Evolutionary conservation across 306 rosid genomes (phyloP).

Genomic region (Albizia julibrissin): DNA sequence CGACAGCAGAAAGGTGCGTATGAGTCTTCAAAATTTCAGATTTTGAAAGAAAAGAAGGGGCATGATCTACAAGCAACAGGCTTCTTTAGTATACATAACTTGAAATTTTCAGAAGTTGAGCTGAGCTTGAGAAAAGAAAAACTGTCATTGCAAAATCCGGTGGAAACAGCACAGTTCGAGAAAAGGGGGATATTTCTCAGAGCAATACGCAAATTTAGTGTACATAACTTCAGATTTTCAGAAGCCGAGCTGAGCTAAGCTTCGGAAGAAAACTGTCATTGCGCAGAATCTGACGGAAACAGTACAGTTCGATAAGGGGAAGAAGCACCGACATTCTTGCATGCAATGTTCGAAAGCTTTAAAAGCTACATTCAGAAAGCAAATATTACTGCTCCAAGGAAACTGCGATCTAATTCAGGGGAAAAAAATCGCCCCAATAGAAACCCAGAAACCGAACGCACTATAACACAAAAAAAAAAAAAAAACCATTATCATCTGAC

Average conservation of each 20-base stretch:
- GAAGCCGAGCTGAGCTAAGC: background rate
- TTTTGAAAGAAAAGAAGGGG: background rate
- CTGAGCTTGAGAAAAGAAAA: background rate
- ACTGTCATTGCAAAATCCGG: constrained; percentile 6
- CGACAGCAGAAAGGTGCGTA: background rate
- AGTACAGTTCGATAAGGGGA: background rate
- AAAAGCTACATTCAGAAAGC: background rate
- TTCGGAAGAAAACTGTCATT: constrained; percentile 1
- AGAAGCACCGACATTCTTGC: constrained; percentile 45
- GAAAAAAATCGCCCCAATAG: background rate
- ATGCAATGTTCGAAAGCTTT: constrained; percentile 6
- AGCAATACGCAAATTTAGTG: background rate
- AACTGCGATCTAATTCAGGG: constrained; percentile 23
- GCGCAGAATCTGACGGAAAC: constrained; percentile 18
- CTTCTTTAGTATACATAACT: background rate
- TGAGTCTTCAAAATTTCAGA: background rate
- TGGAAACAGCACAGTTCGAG: background rate
- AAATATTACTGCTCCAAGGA: constrained; percentile 7
- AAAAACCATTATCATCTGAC: background rate
- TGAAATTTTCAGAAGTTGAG: background rate
- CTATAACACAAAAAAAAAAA: background rate
- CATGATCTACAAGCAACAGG: background rate
- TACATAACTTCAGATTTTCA: background rate
- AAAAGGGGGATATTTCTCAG: background rate
- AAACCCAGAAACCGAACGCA: constrained; percentile 7